These are phyloP conservation scores for Linnemannia elongata DNA, from an alignment of 192 early-diverging fungal genomes.

Conservation along the genomic window DNA sequence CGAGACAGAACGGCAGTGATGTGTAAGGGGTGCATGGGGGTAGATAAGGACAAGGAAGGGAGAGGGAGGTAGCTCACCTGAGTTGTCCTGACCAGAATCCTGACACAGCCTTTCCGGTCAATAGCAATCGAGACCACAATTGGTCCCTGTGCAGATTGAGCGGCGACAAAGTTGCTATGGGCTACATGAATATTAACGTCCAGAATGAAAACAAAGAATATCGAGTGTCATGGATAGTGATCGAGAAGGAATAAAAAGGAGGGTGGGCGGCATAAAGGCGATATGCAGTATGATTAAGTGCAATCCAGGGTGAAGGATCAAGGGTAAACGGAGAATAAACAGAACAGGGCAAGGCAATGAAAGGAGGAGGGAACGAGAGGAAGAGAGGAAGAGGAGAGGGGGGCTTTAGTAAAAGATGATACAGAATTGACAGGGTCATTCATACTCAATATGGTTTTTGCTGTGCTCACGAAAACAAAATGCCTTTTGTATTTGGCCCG, in stretches of 20 bases:
- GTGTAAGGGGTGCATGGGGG: too few relatives aligned
- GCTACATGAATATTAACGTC: constrained; percentile 23
- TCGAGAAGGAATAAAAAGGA: background rate
- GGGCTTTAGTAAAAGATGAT: background rate
- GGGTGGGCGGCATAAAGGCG: background rate
- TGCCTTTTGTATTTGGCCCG: constrained; percentile 25
- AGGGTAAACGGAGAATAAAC: background rate
- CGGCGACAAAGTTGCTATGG: constrained; percentile 66
- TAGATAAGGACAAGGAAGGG: background rate
- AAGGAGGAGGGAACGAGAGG: background rate
- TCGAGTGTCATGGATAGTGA: too few relatives aligned
- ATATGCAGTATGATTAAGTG: background rate
- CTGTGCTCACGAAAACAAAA: constrained; percentile 33
- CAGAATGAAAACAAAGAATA: background rate
- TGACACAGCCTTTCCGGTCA: constrained; percentile 23
- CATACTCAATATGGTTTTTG: background rate
- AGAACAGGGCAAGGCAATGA: background rate
- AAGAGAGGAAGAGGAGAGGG: background rate
- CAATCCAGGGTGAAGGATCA: too few relatives aligned
- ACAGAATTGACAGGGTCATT: background rate
- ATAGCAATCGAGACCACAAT: constrained; percentile 33
- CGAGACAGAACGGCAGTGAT: too few relatives aligned
- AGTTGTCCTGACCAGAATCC: constrained; percentile 36
- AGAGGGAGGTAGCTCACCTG: constrained; percentile 10
- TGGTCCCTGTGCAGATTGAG: constrained; percentile 50